Base-by-base conservation (phyloP, 306 rosid species). In the Rosa persica region DNA sequence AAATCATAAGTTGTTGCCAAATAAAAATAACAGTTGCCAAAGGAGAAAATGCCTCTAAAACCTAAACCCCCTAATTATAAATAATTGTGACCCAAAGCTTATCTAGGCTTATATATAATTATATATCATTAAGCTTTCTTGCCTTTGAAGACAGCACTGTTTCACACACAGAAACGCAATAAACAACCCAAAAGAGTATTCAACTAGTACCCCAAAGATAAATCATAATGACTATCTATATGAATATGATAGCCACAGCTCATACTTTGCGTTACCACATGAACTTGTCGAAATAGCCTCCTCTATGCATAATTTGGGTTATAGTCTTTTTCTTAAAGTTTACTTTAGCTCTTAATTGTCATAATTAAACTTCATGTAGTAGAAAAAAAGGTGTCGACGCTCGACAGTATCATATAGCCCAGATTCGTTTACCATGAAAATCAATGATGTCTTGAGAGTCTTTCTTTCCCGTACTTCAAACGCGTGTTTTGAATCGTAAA, bases 251-350 rank as follows among this genome's bases (percentile, higher is more conserved):
- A 23, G 22, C 36, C 48, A 60, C 27, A n/a, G 67, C 38, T 4
- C 55, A 44, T 61, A 75, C 49, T n/a, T 65, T 60, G 78, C 67
- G 83, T 62, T 73, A 72, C 81, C 84, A 84, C 81, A 65, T 86
- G 84, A 82, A 81, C 39, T 34, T 68, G 82, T 80, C 74, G 83
- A 84, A 77, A 40, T 23, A 47, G 79, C 80, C 73, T 73, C 70
- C 47, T 57, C 67, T 20, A 60, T 65, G 58, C 19, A 25, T 51
- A 52, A 40, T 78, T 77, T 81, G 79, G 81, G 68, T 68, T 79
- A 27, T 68, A 73, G 42, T 84, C 77, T 73, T 83, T 72, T 67
- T 17, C 87, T 85, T 85, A 55, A 83, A 84, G 87, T 78, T 62
- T 73, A 75, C 90, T 84, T 81, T 82, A 73, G 61, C 27, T 13